phyloP scores from a whole-genome alignment of 2,329 filamentous ascomycete species.

The Xylaria sp. region DNA sequence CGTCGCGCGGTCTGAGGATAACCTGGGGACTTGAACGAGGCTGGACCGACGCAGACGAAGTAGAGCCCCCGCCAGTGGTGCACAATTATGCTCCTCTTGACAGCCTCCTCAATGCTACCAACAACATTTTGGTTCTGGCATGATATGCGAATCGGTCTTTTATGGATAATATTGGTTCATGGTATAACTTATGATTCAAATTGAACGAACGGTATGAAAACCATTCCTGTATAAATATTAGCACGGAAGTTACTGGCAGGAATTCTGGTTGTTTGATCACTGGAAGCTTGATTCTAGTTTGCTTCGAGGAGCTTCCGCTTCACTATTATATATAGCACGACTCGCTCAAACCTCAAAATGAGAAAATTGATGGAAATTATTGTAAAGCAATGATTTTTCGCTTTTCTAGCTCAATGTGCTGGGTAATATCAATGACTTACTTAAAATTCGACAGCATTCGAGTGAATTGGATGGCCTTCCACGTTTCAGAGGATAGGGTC shows the following conservation, averaged over 20 bases:
- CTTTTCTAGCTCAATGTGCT: neutral
- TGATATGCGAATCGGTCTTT: slow-evolving; percentile 24
- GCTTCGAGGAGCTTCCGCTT: slow-evolving; percentile 19
- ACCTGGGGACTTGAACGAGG: slow-evolving; percentile 75
- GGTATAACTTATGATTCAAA: neutral
- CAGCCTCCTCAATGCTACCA: slow-evolving; percentile 36
- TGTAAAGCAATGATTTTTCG: neutral
- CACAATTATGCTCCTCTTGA: slow-evolving; percentile 42
- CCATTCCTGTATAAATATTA: slow-evolving; percentile 14
- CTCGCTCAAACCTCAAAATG: slow-evolving; percentile 20
- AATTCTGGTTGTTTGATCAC: slow-evolving; percentile 4
- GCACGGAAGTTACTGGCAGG: neutral
- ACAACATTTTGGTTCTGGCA: slow-evolving; percentile 44
- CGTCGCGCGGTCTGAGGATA: slow-evolving; percentile 62
- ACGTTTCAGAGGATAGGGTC: neutral
- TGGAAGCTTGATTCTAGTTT: slow-evolving; percentile 15
- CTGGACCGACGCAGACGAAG: slow-evolving; percentile 68
- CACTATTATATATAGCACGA: slow-evolving; percentile 7
- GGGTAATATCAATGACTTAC: neutral
- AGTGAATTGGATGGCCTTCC: neutral
- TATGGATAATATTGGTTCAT: neutral
- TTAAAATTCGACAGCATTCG: neutral
- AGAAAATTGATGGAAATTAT: neutral
- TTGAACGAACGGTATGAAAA: slow-evolving; percentile 12
- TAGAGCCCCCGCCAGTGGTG: slow-evolving; percentile 49